Evolutionary conservation across 2,329 filamentous ascomycete genomes (phyloP).

Genomic region (Chaetothyriales sp.): DNA sequence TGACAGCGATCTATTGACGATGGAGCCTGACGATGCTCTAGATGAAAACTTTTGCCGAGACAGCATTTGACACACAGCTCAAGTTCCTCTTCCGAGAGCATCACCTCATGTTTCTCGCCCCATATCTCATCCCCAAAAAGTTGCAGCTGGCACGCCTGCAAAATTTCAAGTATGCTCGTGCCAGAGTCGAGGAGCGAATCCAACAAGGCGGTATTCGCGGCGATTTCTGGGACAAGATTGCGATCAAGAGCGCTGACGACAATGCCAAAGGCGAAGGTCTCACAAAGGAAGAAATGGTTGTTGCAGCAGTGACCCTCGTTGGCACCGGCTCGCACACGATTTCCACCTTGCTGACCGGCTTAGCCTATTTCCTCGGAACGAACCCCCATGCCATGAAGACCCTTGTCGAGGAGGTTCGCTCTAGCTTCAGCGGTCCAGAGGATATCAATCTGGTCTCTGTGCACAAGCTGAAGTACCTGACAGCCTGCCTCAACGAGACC

Average conservation of each 20-base stretch:
- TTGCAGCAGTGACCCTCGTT: slow-evolving; percentile 22
- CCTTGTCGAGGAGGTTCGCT: slow-evolving; percentile 27
- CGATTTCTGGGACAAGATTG: too few species aligned
- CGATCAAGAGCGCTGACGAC: too few species aligned
- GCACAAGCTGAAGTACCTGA: slow-evolving; percentile 25
- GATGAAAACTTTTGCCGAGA: background rate
- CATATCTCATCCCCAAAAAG: background rate
- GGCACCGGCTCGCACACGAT: slow-evolving; percentile 34
- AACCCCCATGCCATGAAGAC: slow-evolving; percentile 21
- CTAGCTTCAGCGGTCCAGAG: slow-evolving; percentile 21
- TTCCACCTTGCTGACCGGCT: slow-evolving; percentile 29
- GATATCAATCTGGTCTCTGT: slow-evolving; percentile 26
- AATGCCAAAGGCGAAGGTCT: slow-evolving; percentile 4
- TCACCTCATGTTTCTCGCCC: background rate
- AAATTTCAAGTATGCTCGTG: too few species aligned
- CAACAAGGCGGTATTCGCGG: too few species aligned
- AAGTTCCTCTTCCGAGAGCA: background rate
- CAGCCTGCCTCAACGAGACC: slow-evolving; percentile 29
- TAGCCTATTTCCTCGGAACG: slow-evolving; percentile 27
- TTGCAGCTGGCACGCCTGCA: background rate
- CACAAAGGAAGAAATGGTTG: slow-evolving; percentile 21
- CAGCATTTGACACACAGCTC: background rate
- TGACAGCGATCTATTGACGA: too few species aligned
- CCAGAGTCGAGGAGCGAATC: too few species aligned
- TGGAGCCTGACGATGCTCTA: slow-evolving; percentile 2